phyloP scores from a whole-genome alignment of 1,284 basidiomycete species.

The Apiotrichum mycotoxinovorans region DNA sequence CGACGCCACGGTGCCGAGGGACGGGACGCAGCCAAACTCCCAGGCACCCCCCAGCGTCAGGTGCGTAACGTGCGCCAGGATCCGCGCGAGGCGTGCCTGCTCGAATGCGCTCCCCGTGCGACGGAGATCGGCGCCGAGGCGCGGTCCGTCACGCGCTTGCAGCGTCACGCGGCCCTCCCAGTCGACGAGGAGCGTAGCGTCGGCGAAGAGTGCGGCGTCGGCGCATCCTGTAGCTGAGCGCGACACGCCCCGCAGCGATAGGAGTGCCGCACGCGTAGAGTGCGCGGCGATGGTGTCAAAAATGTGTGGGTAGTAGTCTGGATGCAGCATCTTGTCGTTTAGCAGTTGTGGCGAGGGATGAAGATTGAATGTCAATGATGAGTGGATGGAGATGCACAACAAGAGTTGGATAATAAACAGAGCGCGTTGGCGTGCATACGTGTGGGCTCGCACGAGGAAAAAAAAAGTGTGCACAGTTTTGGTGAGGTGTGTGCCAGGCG shows the following conservation, averaged over 20 bases:
- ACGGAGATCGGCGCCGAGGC: background rate
- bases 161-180: background rate
- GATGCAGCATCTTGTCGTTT: background rate
- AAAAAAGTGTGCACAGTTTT: too few relatives aligned
- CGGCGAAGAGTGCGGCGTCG: background rate
- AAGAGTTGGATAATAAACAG: too few relatives aligned
- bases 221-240: background rate
- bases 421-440: too few relatives aligned
- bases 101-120: background rate
- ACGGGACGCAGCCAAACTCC: conserved; percentile 1
- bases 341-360: background rate
- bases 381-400: too few relatives aligned
- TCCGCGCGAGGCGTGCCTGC: background rate
- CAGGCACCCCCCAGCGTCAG: background rate
- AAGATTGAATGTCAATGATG: too few relatives aligned
- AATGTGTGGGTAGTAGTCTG: background rate
- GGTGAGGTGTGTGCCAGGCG: too few relatives aligned
- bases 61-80: background rate
- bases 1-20: background rate
- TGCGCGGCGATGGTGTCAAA: background rate
- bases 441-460: too few relatives aligned
- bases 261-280: background rate
- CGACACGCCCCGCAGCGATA: background rate
- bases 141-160: background rate
- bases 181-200: background rate